Evolutionary conservation across 805 yeast species (phyloP).

Genomic region (Yarrowia deformans): DNA sequence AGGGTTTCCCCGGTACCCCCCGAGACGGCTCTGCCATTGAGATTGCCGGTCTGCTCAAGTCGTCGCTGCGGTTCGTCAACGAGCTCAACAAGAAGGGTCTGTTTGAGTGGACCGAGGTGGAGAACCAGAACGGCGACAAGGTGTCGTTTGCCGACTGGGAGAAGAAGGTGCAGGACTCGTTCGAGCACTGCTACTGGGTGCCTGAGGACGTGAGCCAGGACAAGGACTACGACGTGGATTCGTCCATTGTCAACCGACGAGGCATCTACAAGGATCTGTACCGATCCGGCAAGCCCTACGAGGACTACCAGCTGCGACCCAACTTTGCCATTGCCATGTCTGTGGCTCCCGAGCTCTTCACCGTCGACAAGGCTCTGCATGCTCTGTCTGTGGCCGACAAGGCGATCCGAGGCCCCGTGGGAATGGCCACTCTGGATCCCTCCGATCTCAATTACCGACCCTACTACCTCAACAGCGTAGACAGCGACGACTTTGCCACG

Average conservation of each 20-base stretch:
- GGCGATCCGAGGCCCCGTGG: conserved; percentile 83
- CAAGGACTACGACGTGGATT: conserved; percentile 63
- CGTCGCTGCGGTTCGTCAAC: conserved; percentile 80
- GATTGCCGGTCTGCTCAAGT: conserved; percentile 85
- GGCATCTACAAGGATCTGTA: conserved; percentile 93
- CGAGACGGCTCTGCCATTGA: conserved; percentile 97
- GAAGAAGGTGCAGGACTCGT: conserved; percentile 66
- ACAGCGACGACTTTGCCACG: conserved; percentile 85
- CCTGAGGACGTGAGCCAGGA: conserved; percentile 74
- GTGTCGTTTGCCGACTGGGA: conserved; percentile 78
- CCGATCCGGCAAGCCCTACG: conserved; percentile 82
- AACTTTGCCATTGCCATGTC: conserved; percentile 91
- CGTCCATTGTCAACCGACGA: conserved; percentile 77
- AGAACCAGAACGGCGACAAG: conserved; percentile 62
- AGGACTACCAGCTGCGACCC: conserved; percentile 92
- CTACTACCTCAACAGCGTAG: conserved; percentile 80
- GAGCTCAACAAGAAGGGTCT: conserved; percentile 60
- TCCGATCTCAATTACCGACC: conserved; percentile 92
- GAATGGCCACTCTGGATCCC: conserved; percentile 92
- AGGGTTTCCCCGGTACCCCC: conserved; percentile 97
- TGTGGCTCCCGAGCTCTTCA: conserved; percentile 94
- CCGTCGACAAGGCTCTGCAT: conserved; percentile 62
- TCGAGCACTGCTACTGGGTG: conserved; percentile 79
- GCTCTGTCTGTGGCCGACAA: conserved; percentile 77
- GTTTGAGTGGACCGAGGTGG: conserved; percentile 66